Evolutionary conservation across 2,329 filamentous ascomycete genomes (phyloP), one percentile per base, ranked within the genome.

Genomic region (Arthrobotrys entomopaga): DNA sequence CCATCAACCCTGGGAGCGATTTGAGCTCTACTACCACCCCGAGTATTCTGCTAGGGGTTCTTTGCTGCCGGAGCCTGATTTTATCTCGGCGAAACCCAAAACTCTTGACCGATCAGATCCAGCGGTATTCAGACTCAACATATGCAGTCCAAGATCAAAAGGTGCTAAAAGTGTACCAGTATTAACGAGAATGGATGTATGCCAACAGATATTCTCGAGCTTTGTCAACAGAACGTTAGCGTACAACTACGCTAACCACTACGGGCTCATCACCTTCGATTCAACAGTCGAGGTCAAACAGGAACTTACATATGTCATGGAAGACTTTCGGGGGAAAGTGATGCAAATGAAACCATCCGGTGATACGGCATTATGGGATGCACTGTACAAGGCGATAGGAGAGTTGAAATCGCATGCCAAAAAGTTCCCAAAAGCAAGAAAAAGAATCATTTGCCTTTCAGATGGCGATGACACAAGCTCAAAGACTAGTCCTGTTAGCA

Each of bases 151-250:
- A 7, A 24, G 75, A 1, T n/a, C 22, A 52, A 20, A 42, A 5
- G 24, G 10, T 3, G 7, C n/a, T 29, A 29, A 24, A 54, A n/a
- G 20, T 11, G 8, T 38, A 42, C 29, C 56, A 16, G 19, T 53
- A 58, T 72, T 71, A 22, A 53, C 26, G 4, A 34, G 59, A 29
- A 76, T 82, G 8, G 80, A 81, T 46, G 80, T 82, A 2, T 67
- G 81, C 15, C 81, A 82, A 71, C 79, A 82, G 58, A 80, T 82
- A 76, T 82, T 82, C 60, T 79, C 81, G 46, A 79, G 80, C 5
- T 79, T 81, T 65, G 77, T 82, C 72, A 82, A 82, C 60, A 76
- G 81, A 5, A 76, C 81, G 0, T 75, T 82, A n/a, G 81, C 81
- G 1, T 82, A 82, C 65, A 77, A 78, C 43, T 82, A 79, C 75